Evolutionary conservation across 306 rosid genomes (phyloP), one percentile per base, ranked within the genome.

Genomic region (Echinosophora koreensis): DNA sequence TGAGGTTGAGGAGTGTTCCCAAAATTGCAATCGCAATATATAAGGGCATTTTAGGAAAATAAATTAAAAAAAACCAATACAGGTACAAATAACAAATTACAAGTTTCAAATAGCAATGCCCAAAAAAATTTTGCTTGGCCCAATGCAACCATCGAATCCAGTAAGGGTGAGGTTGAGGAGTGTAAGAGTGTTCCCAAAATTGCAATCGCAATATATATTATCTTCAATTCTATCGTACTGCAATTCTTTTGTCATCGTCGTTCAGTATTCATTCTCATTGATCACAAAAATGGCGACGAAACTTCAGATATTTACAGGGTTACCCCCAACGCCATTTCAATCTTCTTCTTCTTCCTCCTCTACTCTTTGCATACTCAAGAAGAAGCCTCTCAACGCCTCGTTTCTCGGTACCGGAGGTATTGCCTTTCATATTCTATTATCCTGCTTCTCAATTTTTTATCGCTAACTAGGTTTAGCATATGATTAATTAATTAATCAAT

Each of bases 241-340:
- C 76, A n/a, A 17, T 27, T 16, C 44, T 15, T 46, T 63, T 4
- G 6, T 15, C 46, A 63, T 62, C 67, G 47, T 55, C 54, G 59
- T 55, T 51, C 66, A 58, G 73, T 34, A 17, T 65, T 49, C 77
- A 18, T 46, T 27, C 13, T 50, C 44, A 9, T 71, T 39, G 59
- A 30, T 82, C 82, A 46, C 63, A 70, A 77, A 82, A 82, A 92
- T 93, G 98, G 80, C 97, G 50, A 77, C 93, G 15, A 88, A 93
- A 54, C 69, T 63, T 66, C 94, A 93, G 8, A 81, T 86, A 70
- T 89, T 89, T 60, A 85, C 94, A 11, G 92, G 90, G 66, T 38
- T 89, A 42, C 65, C 88, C 64, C 59, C 88, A 0, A 56, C 87
- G 52, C 87, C 87, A 16, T 80, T 75, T 71, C 90, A 84, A 76